Evolutionary conservation across 176 grass and related monocot species (phyloP), one percentile per base, ranked within the genome.

Genomic region (Cenchrus purpureus): DNA sequence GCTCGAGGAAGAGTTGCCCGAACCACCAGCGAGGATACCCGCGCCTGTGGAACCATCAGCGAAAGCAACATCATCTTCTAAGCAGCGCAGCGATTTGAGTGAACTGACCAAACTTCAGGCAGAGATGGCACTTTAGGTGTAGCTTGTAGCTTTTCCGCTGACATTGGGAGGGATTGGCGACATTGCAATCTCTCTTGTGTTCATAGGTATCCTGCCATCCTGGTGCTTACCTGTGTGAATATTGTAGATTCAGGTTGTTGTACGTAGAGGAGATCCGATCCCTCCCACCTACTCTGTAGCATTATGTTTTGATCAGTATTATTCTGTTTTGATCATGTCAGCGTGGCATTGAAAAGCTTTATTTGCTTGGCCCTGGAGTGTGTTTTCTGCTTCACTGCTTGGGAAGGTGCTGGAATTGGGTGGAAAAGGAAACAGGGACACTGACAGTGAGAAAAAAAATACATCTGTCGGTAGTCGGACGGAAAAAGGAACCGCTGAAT

Each of bases 101-200:
- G 82, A 91, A 83, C 83, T 86, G 43, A 78, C 90, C 14, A 76
- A 88, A 40, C 86, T 93, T 78, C 76, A 92, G 22, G 91, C 87
- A 73, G 81, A 92, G 71, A 92, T 92, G 91, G 84, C 87, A 17
- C 76, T 92, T 28, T 87, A 89, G 84, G 7, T 44, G 9, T 53
- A 66, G 25, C 28, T 25, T 56, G 5, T 56, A 56, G 54, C 15
- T 65, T 14, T 40, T 40, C 37, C 45, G 3, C 48, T 74, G 67
- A 8, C 19, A 53, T 56, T 79, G 62, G 45, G 44, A 67, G 43
- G 74, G 10, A 45, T 31, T 16, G 28, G 49, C 16, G 40, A 7
- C 74, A 66, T 57, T 56, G 46, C 42, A 34, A 54, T 37, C 25
- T 67, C 42, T 25, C 58, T 14, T 66, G 54, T 67, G 17, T 25